Evolutionary conservation across 192 early-diverging fungal genomes (phyloP), one percentile per base, ranked within the genome.

Genomic region (Coemansia nantahalensis): DNA sequence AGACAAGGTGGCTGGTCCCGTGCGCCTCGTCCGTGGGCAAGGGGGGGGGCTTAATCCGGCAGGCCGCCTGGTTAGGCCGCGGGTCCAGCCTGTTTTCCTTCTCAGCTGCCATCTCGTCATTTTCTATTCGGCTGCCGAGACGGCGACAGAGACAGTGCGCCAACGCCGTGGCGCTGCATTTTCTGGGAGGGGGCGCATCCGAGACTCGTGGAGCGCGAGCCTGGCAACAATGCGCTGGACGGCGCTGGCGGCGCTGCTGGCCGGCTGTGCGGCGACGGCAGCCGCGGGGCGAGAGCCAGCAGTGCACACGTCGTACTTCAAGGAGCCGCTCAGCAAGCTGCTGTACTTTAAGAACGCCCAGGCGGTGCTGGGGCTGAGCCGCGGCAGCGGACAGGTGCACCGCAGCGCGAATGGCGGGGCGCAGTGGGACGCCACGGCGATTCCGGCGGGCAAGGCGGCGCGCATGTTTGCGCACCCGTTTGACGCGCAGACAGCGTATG

Each of bases 341-440:
- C 43, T 76, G 13, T 76, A 68, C 56, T 76, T 76, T 42, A 76
- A 68, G 40, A 65, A 54, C 48, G 45, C 62, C 0, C 16, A 44
- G 5, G 42, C 48, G 34, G 56, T 80, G 30, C 68, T 90, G 23
- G 80, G 83, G 43, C 61, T 84, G 26, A 83, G 87, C 51, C 56
- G 58, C 15, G 35, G 48, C 11, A 40, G 48, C 4, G 79, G 82
- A 30, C 64, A 59, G 7, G 51, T 90, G 13, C 82, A 64, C 53
- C 80, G 82, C 33, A 90, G 90, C 22, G 45, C 52, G 9, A 76
- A 92, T 39, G 75, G 83, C 48, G 92, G 90, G 35, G 81, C 82
- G 39, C 47, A 61, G 15, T 90, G 88, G 88, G 40, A 28, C 8
- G 59, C 26, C 34, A 70, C 83, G 39, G 24, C 37, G 21, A 78